phyloP scores from a whole-genome alignment of 225 moss, liverwort and hornwort genomes.

The Pseudoscleropodium purum region DNA sequence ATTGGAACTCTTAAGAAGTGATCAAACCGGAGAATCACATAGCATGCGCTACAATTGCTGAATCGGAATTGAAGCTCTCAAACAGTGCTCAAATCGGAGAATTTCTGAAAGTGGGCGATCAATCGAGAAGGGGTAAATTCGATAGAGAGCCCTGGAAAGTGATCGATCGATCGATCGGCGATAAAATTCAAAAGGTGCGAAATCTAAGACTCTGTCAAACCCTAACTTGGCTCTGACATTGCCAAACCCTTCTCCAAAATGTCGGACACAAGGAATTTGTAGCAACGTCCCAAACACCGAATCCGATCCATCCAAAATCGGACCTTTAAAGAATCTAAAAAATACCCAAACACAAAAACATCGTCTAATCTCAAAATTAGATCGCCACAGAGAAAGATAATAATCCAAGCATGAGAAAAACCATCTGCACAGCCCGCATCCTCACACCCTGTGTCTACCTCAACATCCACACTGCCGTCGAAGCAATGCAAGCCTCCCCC shows the following conservation, averaged over 20 bases:
- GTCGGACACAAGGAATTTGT: not conserved
- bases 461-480: constrained; percentile 26
- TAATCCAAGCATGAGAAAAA: not conserved
- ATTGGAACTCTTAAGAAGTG: not conserved
- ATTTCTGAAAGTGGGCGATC: not conserved
- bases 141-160: not conserved
- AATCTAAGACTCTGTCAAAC: not conserved
- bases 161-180: not conserved
- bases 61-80: not conserved
- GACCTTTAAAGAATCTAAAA: not conserved
- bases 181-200: not conserved
- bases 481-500: constrained; percentile 22
- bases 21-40: not conserved
- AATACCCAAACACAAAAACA: not conserved
- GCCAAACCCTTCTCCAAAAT: not conserved
- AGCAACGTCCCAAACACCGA: not conserved
- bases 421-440: not conserved
- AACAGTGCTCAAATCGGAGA: not conserved
- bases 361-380: not conserved
- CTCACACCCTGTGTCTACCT: constrained; percentile 1
- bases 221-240: constrained; percentile 4
- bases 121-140: not conserved
- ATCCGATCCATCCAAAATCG: not conserved
- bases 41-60: not conserved
- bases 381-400: not conserved